Conservation (phyloP, 768 basidiomycete species). For the Ramaria rubella region DNA sequence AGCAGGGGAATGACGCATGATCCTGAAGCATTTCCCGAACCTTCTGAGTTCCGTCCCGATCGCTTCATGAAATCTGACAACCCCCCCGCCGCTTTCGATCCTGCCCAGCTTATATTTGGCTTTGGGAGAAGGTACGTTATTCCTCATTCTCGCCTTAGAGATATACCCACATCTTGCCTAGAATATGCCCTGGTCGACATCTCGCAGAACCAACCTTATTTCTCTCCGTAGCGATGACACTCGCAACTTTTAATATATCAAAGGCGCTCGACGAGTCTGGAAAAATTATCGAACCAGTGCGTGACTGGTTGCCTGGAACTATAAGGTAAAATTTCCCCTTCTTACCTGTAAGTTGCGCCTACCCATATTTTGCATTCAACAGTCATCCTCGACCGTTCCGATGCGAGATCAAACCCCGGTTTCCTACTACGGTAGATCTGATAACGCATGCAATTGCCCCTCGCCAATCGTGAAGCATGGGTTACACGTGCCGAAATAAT, state of each 20-base stretch:
- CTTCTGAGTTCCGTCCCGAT: slow-evolving; percentile 23
- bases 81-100: background rate
- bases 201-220: slow-evolving; percentile 37
- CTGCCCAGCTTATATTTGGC: background rate
- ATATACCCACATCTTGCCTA: background rate
- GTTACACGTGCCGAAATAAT: too few species aligned
- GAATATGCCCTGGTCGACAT: slow-evolving; percentile 28
- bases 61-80: slow-evolving; percentile 12
- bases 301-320: background rate
- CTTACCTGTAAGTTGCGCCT: background rate
- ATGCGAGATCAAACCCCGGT: slow-evolving; percentile 27
- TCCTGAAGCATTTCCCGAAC: slow-evolving; percentile 25
- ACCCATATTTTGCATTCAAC: background rate
- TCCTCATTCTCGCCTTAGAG: background rate
- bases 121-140: background rate
- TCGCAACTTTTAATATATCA: slow-evolving; percentile 33
- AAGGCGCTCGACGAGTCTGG: slow-evolving; percentile 32
- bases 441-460: slow-evolving; percentile 15
- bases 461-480: too few species aligned
- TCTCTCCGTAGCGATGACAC: slow-evolving; percentile 30
- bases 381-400: background rate
- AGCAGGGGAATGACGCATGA: slow-evolving; percentile 33
- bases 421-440: slow-evolving; percentile 24
- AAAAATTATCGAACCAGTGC: background rate
- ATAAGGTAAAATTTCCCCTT: background rate